Evolutionary conservation across 2,329 filamentous ascomycete species (phyloP), one percentile per base, ranked within the genome.

Genomic region (Paramyrothecium roridum): DNA sequence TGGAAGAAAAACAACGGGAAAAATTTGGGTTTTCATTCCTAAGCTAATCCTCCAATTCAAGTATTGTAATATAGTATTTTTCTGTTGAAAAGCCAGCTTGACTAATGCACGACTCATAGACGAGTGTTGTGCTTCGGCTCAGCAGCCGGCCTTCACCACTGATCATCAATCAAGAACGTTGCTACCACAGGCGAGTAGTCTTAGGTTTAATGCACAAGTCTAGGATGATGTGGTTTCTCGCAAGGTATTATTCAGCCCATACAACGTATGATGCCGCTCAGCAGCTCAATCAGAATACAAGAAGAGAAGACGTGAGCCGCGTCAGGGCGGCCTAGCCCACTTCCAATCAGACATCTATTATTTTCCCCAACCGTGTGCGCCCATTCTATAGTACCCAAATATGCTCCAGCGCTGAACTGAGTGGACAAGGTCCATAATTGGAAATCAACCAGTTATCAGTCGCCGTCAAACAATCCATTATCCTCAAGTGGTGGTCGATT

Each of bases 301-400:
- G 48, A 53, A 48, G 56, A 59, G 53, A 13, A 6, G n/a, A 19
- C 37, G 4, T 19, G 13, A 13, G 37, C n/a, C 37, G 37, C n/a
- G n/a, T 16, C 13, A 17, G n/a, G 37, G 16, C 37, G n/a, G n/a
- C 58, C 60, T 60, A 60, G 62, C 57, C 61, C 55, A 59, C 66
- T 58, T 65, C 59, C 58, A 64, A 65, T 62, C 61, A 63, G 59
- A 62, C 62, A 54, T 65, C 62, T 66, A 66, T 66, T 63, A 65
- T 54, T 64, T 63, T 61, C 60, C 61, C 64, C 59, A 64, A 60
- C 56, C 57, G 59, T 61, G 57, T 62, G 57, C 57, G 60, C 55
- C 61, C 62, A 57, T 63, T 60, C 53, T 61, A 63, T 52, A 65
- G 61, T 64, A 62, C 63, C 66, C 61, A 63, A 63, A 64, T 63